phyloP scores from a whole-genome alignment of 2,329 filamentous ascomycete species.

The Trichophyton verrucosum region DNA sequence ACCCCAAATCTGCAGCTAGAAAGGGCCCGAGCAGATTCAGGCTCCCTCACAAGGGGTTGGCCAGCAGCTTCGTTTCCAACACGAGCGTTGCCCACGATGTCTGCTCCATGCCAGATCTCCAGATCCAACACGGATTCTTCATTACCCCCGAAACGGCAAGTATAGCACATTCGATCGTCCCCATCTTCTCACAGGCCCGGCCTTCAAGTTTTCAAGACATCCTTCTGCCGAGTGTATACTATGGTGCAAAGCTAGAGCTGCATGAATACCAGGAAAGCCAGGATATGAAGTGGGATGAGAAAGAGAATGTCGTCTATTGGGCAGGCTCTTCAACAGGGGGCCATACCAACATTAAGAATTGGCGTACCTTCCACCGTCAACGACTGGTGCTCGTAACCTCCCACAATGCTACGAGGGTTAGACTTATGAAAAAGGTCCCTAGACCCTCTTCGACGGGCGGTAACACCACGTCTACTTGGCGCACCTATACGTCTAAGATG shows the following conservation, averaged over 20 bases:
- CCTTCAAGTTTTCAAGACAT: slow-evolving; percentile 29
- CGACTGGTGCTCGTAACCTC: slow-evolving; percentile 28
- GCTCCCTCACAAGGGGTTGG: neutral
- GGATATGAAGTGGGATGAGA: slow-evolving; percentile 39
- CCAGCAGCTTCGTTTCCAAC: slow-evolving; percentile 5
- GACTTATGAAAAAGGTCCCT: slow-evolving; percentile 5
- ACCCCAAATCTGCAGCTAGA: slow-evolving; percentile 9
- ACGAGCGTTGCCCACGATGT: slow-evolving; percentile 3
- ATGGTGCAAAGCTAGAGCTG: slow-evolving; percentile 23
- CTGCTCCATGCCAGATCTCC: slow-evolving; percentile 5
- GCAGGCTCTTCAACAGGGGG: slow-evolving; percentile 44
- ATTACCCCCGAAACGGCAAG: slow-evolving; percentile 5
- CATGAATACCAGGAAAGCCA: slow-evolving; percentile 30
- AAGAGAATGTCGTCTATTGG: slow-evolving; percentile 44
- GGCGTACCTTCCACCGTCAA: slow-evolving; percentile 39
- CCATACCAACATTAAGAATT: slow-evolving; percentile 24
- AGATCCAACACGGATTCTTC: slow-evolving; percentile 2
- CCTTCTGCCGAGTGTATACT: slow-evolving; percentile 39
- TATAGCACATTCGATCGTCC: slow-evolving; percentile 12
- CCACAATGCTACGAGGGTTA: neutral
- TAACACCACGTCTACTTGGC: slow-evolving; percentile 5
- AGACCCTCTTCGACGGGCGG: neutral
- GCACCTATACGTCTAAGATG: slow-evolving; percentile 8
- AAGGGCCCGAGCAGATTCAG: slow-evolving; percentile 1
- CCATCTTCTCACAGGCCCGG: slow-evolving; percentile 13